phyloP scores from a whole-genome alignment of 371 early-diverging fungal species.

The Funneliformis caledonium region DNA sequence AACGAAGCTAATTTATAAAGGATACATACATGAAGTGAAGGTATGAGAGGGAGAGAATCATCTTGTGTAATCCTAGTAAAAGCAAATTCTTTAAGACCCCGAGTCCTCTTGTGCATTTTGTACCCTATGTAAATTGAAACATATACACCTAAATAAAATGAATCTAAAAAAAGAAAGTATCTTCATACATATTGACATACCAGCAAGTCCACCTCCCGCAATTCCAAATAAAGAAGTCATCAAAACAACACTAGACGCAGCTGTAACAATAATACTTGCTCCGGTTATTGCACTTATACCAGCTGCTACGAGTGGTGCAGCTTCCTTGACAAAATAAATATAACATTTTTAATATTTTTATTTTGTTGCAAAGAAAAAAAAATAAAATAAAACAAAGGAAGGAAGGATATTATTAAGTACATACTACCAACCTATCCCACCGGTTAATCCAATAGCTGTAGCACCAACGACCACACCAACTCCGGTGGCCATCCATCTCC shows the following conservation, averaged over 20 bases:
- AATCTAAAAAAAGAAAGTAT: background rate
- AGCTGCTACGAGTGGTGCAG: constrained; percentile 68
- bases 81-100: constrained; percentile 60
- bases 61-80: constrained; percentile 63
- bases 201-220: constrained; percentile 63
- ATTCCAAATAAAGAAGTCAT: constrained; percentile 69
- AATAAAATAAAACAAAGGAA: background rate
- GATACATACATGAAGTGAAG: constrained; percentile 55
- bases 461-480: constrained; percentile 66
- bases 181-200: constrained; percentile 29
- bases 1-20: background rate
- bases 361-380: background rate
- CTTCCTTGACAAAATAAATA: constrained; percentile 40
- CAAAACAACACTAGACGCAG: constrained; percentile 65
- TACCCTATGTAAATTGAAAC: constrained; percentile 45
- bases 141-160: background rate
- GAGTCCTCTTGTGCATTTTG: constrained; percentile 58
- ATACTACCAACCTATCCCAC: constrained; percentile 52
- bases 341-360: background rate
- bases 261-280: constrained; percentile 65
- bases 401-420: background rate
- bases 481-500: constrained; percentile 65
- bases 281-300: constrained; percentile 55
- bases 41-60: constrained; percentile 61
- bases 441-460: constrained; percentile 69